Percentiles rank a stretch among this genome's conserved stretches.
phyloP scores from a whole-genome alignment of 129 eudicot genomes.

The Pseudognaphalium luteoalbum region DNA sequence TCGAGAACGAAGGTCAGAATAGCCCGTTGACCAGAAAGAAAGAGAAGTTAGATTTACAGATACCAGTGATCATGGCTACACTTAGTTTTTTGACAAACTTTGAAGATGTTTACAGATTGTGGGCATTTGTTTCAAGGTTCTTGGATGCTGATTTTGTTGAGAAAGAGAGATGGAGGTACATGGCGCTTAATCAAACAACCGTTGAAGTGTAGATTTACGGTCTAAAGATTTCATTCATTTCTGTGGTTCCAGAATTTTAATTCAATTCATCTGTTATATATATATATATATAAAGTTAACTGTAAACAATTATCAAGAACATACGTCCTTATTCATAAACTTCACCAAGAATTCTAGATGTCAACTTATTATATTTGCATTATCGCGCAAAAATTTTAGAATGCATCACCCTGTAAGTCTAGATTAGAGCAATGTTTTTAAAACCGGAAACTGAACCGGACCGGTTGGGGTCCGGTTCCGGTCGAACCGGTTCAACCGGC shows the following conservation, averaged over 20 bases:
- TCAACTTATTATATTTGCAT: too few species aligned
- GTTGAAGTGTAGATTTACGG: conserved; percentile 54
- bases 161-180: conserved; percentile 93
- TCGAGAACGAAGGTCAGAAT: conserved; percentile 18
- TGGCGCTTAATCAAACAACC: conserved; percentile 76
- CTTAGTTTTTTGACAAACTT: conserved; percentile 68
- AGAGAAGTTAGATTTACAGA: conserved; percentile 34
- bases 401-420: neutral
- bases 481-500: too few species aligned
- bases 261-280: conserved; percentile 3
- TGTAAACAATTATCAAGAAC: neutral
- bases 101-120: conserved; percentile 69
- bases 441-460: too few species aligned
- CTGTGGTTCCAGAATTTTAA: neutral
- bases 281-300: conserved; percentile 13
- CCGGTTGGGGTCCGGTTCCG: too few species aligned
- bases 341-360: neutral
- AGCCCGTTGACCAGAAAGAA: conserved; percentile 32
- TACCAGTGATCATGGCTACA: conserved; percentile 61
- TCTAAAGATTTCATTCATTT: conserved; percentile 12
- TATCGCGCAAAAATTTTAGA: neutral
- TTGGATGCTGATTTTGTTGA: conserved; percentile 95
- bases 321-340: neutral
- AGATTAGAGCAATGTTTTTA: too few species aligned
- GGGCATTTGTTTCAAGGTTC: conserved; percentile 73